A percentile compares a stretch with the other conserved stretches of the same genome.
These are phyloP conservation scores for Sextonia rubra DNA, from an alignment of 164 flowering plant genomes.

Conservation along the genomic window DNA sequence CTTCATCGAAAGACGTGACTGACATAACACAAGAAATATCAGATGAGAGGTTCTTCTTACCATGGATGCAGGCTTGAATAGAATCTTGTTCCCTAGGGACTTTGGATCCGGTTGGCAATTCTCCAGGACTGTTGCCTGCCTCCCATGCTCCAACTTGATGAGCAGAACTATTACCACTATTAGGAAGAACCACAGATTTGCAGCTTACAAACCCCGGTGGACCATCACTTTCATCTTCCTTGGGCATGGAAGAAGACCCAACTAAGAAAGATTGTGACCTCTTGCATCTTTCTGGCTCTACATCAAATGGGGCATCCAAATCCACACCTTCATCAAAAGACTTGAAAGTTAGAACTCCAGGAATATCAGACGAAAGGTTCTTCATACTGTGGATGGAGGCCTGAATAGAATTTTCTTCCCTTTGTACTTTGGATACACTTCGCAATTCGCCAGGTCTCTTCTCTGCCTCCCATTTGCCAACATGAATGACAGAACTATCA, in stretches of 20 bases:
- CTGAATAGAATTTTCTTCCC: slow-evolving; percentile 22
- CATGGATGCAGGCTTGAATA: slow-evolving; percentile 19
- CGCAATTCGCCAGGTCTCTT: slow-evolving; percentile 64
- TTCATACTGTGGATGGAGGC: slow-evolving; percentile 19
- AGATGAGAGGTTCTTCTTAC: slow-evolving; percentile 15
- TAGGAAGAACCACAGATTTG: slow-evolving; percentile 30
- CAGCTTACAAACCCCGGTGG: no score
- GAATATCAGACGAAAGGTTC: slow-evolving; percentile 20
- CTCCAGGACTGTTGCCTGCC: slow-evolving; percentile 48
- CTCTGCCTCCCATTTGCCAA: slow-evolving; percentile 24
- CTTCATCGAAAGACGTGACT: slow-evolving; percentile 24
- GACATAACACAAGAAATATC: slow-evolving; percentile 27
- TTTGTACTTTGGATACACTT: slow-evolving; percentile 16
- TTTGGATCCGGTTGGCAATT: slow-evolving; percentile 33
- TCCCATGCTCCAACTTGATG: slow-evolving; percentile 28
- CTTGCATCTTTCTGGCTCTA: slow-evolving; percentile 23
- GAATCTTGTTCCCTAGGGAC: slow-evolving; percentile 19
- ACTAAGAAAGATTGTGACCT: slow-evolving; percentile 41
- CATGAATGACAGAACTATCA: slow-evolving; percentile 36
- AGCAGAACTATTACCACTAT: slow-evolving; percentile 55
- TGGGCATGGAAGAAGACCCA: slow-evolving; percentile 22
- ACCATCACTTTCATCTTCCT: slow-evolving; percentile 15
- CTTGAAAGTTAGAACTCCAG: slow-evolving; percentile 16
- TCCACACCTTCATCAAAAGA: slow-evolving; percentile 26
- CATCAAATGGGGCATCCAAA: slow-evolving; percentile 17